These are phyloP conservation scores for Dittrichia graveolens DNA, from an alignment of 129 eudicot genomes.

Conservation along the genomic window DNA sequence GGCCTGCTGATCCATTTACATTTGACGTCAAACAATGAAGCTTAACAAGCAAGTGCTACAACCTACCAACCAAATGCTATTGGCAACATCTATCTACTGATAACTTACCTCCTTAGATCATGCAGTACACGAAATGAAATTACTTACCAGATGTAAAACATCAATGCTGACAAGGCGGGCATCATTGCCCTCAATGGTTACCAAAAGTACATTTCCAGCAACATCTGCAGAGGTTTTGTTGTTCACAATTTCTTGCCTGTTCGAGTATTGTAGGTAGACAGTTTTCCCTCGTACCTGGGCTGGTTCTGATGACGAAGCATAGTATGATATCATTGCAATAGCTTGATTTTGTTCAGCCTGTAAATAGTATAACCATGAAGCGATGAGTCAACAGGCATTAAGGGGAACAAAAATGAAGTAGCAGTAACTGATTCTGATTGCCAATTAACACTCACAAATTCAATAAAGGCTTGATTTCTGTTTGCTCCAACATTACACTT, in stretches of 20 bases:
- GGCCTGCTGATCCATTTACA: slow-evolving; percentile 97
- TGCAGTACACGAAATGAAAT: slow-evolving; percentile 11
- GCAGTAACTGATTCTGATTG: not conserved
- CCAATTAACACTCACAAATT: slow-evolving; percentile 58
- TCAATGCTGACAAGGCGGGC: slow-evolving; percentile 96
- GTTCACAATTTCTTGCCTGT: slow-evolving; percentile 99
- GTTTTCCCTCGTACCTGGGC: slow-evolving; percentile 98
- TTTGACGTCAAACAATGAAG: slow-evolving; percentile 71
- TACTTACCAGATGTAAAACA: slow-evolving; percentile 91
- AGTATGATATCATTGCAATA: slow-evolving; percentile 94
- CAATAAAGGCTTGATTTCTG: slow-evolving; percentile 91
- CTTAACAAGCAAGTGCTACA: slow-evolving; percentile 54
- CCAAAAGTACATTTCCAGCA: slow-evolving; percentile 94
- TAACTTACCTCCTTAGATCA: slow-evolving; percentile 34
- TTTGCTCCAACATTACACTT: slow-evolving; percentile 98
- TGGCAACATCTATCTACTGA: slow-evolving; percentile 30
- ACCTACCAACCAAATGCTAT: slow-evolving; percentile 45
- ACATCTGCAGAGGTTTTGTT: slow-evolving; percentile 98
- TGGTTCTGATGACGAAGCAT: slow-evolving; percentile 97
- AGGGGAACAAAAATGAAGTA: not conserved
- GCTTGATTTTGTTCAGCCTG: slow-evolving; percentile 93
- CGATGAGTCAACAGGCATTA: not conserved
- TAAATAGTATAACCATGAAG: slow-evolving; percentile 8
- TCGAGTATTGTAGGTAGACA: slow-evolving; percentile 91
- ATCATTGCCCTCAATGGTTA: slow-evolving; percentile 88